Base-by-base conservation (phyloP, 2,329 filamentous ascomycete genomes). In the Curvularia eragrostidis region DNA sequence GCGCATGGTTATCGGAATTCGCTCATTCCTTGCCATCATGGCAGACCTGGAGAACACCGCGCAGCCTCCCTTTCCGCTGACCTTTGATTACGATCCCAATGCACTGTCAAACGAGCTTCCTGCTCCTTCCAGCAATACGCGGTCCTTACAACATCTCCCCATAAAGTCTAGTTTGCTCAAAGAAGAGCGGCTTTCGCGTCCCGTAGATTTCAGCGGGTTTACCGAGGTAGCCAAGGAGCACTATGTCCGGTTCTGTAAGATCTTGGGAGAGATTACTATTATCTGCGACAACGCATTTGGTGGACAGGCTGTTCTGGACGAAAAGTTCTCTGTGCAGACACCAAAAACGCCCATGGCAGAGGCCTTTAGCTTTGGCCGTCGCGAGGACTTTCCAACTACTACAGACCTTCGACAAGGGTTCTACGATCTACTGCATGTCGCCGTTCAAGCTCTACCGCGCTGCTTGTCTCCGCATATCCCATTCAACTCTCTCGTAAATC, bases 261-360 rank as follows among this genome's bases (percentile, higher is more conserved):
- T 99, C 23, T 81, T 99, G 7, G 95, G 94, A 24, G 96, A 97
- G 74, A 96, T 99, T 54, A 97, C 93, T 2, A 90, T 98, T 43
- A 89, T 98, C 32, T 99, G 95, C 77, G 95, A 99, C 75, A 95
- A 97, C 68, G 91, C 94, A 0, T 99, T 99, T 79, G 96, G 95
- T 50, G 95, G 95, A 0, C 95, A 99, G 79, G 95, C 94, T 30
- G 91, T 92, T 0, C 78, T 98, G 47, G 95, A 99, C 71, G 96
- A 99, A 76, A 98, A 97, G 72, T 97, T 98, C 73, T 91, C 86
- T 59, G 88, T 90, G 44, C 87, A 90, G 8, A 90, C 91, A 0
- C 93, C 95, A 0, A 98, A 98, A 76, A 99, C 95, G 0, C 95
- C 96, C 1, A 94, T 98, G 66, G 85, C 93, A 1, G 95, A 98